Base-by-base conservation (phyloP, 1,284 basidiomycete genomes). In the Cronartium ribicola region DNA sequence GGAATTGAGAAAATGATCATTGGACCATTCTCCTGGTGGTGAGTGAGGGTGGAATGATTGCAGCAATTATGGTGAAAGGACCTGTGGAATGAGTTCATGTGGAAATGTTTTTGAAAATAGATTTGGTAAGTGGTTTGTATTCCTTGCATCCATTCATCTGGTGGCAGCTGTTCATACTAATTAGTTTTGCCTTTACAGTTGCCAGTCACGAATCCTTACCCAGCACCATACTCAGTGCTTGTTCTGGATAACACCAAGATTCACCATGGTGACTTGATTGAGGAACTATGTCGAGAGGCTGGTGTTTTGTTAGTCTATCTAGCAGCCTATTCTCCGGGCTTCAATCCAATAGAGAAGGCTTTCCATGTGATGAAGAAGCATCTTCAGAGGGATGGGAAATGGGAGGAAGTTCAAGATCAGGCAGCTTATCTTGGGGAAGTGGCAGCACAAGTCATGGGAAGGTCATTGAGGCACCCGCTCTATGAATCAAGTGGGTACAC, bases 281-380 rank as follows among this genome's bases (percentile, higher is more conserved):
- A 8, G 36, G 29, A 61, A 14, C 20, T 57, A 8, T 59, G 51
- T 20, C 36, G 37, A 7, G 41, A 39, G 10, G 39, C 13, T 8
- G 57, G 57, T n/a, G 48, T 57, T 57, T 68, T n/a, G 22, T 57
- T 4, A 39, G n/a, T 57, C 5, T 68, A 60, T 22, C 37, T 68
- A 13, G 51, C 66, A 4, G 48, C 66, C 5, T 59, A 68, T 39
- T 60, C 39, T 0, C 67, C 67, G 4, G 67, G 61, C 29, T 39
- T 68, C 29, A 68, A 60, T 20, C 57, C 67, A 17, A 68, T 68
- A 17, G 57, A 68, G 22, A 61, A 60, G 3, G 22, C 39, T n/a
- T 68, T 68, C 44, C 41, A 40, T 17, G 51, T 57, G n/a, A 10
- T 68, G 20, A 68, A 68, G 40, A 39, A 36, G 6, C 2, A 68